phyloP scores from a whole-genome alignment of 306 rosid species.

The Vigna unguiculata region DNA sequence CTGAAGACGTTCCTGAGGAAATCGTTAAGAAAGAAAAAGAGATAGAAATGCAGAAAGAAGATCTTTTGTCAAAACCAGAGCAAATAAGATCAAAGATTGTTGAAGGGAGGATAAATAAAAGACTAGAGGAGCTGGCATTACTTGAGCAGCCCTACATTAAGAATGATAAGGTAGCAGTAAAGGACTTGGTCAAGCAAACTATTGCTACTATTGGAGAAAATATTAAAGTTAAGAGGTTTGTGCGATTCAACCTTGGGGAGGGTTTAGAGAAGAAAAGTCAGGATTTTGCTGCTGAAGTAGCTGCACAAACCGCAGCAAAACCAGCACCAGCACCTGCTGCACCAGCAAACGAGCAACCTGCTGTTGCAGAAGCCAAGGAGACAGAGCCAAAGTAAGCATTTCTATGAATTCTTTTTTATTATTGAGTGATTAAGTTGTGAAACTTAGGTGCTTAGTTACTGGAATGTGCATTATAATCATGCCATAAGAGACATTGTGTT shows the following conservation, averaged over 20 bases:
- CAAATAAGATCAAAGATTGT: conserved; percentile 91
- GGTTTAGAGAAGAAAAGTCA: conserved; percentile 98
- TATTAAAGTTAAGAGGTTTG: conserved; percentile 92
- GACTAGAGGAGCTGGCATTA: conserved; percentile 89
- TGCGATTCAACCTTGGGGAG: conserved; percentile 94
- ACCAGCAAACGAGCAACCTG: conserved; percentile 62
- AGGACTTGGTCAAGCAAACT: conserved; percentile 94
- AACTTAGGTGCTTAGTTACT: not conserved
- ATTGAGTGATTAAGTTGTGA: conserved; percentile 28
- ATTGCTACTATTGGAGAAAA: conserved; percentile 96
- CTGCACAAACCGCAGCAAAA: conserved; percentile 94
- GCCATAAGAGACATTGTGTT: not conserved
- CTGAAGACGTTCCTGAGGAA: conserved; percentile 89
- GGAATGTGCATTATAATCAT: conserved; percentile 21
- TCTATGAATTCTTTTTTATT: conserved; percentile 29
- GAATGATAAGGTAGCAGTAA: conserved; percentile 82
- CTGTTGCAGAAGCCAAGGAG: conserved; percentile 63
- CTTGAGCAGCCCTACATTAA: conserved; percentile 97
- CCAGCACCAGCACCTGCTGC: conserved; percentile 36
- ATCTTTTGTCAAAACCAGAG: conserved; percentile 91
- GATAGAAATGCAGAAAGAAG: conserved; percentile 98
- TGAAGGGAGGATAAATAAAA: conserved; percentile 92
- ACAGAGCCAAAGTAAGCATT: conserved; percentile 70
- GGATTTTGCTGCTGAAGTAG: conserved; percentile 99
- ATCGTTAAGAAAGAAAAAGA: conserved; percentile 81